Evolutionary conservation across 306 rosid species (phyloP), one percentile per base, ranked within the genome.

Genomic region (apple (Malus domestica)): DNA sequence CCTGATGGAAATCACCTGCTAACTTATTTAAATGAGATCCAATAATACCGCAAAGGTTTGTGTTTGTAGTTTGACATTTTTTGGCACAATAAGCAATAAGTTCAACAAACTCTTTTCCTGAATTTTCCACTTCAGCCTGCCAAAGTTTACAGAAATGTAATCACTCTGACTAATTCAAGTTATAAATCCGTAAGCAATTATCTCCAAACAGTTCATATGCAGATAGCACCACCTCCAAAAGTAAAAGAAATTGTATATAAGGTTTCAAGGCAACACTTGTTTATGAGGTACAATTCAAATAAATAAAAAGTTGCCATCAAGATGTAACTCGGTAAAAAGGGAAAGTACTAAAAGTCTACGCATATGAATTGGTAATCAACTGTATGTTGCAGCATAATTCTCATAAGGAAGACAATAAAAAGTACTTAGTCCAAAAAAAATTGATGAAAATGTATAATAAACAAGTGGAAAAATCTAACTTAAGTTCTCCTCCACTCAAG

Each of bases 51-150:
- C 90, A 90, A 85, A 89, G 85, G 76, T 76, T 84, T 66, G 89
- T 80, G 81, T 79, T 82, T 83, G 84, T 75, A 72, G 87, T 79
- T 74, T 72, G 88, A 79, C 93, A 87, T 83, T 86, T 94, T 78
- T 80, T 75, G 70, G 80, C 89, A 84, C 93, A 92, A 75, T 90
- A 90, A 79, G 86, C 76, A 76, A 94, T 84, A 78, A 90, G 87
- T 68, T 92, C 95, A 87, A 89, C 79, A 83, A 89, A 89, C 76
- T 89, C 92, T 59, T 58, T 80, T 81, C 87, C 93, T 35, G 54
- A 30, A 65, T 52, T 84, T 80, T 83, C 88, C 71, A 77, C 81
- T 67, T 84, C 85, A 55, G 82, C 91, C 97, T 92, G 90, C 46
- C 67, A 70, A 80, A 38, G 15, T 38, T 52, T 9, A 25, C 32